Base-by-base conservation (phyloP, 1,284 basidiomycete species). In the Neotropicomus parvogracilis region DNA sequence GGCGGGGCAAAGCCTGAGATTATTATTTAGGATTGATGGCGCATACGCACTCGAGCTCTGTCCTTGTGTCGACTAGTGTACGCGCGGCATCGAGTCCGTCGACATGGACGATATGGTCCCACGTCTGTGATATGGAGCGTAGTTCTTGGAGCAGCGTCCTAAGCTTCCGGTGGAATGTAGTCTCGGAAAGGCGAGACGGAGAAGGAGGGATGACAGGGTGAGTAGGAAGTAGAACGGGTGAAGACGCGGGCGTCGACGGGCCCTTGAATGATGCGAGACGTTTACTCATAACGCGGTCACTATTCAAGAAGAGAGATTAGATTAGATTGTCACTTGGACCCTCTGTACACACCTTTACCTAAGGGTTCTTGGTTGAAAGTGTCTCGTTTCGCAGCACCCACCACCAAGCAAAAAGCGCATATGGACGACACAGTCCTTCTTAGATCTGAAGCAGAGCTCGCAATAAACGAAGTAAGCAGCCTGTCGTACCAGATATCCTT, bases 71-170 rank as follows among this genome's bases (percentile, higher is more conserved):
- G 6, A 87, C 75, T 26, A 89, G 70, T 46, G 69, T 75, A 51
- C 74, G 80, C 6, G 76, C 78, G 5, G 83, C 77, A 56, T 79
- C 85, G 20, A 88, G 64, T 2, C 88, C 88, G 57, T 91, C 86
- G n/a, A 81, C 60, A 13, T 84, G 72, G 2, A 89, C 79, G 42
- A 90, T 71, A 54, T 88, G 81, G 53, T 90, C 84, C 88, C 88
- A 91, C 43, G 79, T 85, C 50, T 80, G 72, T 8, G 81, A 68
- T 27, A 78, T 72, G 12, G 71, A 64, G 5, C 77, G 76, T 17
- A 90, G 60, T 53, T 90, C 87, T 46, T 81, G 79, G 29, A 90
- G 66, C 8, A 77, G 63, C 3, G 75, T 70, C 41, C 85, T 70
- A n/a, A 80, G 69, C 68, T 79, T 87, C 20, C 88, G 79, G 60